A percentile compares a stretch with the other conserved stretches of the same genome.
phyloP scores from a whole-genome alignment of 257 asterid species.

The Catharanthus roseus region DNA sequence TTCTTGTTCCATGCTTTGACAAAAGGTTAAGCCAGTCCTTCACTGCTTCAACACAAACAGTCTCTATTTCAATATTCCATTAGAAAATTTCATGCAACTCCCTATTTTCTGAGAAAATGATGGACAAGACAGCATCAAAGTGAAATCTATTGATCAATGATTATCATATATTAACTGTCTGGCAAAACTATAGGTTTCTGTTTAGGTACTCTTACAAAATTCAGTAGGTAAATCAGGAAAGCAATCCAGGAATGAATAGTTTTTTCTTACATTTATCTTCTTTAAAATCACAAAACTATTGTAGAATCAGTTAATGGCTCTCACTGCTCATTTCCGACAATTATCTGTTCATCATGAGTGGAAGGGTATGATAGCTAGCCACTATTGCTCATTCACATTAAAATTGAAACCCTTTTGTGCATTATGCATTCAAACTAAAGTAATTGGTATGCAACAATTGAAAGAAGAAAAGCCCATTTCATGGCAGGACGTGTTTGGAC shows the following conservation, averaged over 20 bases:
- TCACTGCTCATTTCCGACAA: background rate
- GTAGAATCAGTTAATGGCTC: background rate
- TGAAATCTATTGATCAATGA: background rate
- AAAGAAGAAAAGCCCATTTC: background rate
- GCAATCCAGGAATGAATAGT: background rate
- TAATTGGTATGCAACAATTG: background rate
- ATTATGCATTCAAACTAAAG: background rate
- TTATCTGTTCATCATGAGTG: background rate
- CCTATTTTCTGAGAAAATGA: background rate
- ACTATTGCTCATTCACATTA: background rate
- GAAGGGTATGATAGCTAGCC: background rate
- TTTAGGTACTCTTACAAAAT: background rate
- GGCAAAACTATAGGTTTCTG: background rate
- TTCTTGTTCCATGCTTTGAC: background rate
- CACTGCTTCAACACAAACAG: background rate
- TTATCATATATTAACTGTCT: background rate
- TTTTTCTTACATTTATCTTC: background rate
- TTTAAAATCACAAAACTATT: too few relatives aligned
- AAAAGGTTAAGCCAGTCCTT: background rate
- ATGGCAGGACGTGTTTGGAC: background rate
- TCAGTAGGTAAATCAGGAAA: background rate
- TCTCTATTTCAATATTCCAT: background rate
- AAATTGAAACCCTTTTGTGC: too few relatives aligned
- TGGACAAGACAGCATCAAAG: background rate
- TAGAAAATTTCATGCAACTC: background rate